Evolutionary conservation across 2,329 filamentous ascomycete genomes (phyloP), one percentile per base, ranked within the genome.

Genomic region (Stachybotrys echinatus): DNA sequence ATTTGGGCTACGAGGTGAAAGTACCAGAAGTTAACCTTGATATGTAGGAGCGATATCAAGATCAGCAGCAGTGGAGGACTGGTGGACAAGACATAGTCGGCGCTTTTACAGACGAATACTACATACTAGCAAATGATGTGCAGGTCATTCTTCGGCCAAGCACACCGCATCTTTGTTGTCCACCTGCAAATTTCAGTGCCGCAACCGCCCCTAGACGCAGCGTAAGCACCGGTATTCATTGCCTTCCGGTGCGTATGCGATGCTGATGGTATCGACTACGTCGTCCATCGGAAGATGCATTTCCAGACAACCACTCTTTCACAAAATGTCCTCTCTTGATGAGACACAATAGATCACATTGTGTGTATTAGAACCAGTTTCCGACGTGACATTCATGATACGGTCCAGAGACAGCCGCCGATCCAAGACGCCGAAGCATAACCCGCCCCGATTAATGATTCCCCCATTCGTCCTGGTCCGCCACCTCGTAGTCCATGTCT

Each of bases 401-500:
- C n/a, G n/a, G n/a, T n/a, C n/a, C n/a, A n/a, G n/a, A n/a, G n/a
- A n/a, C n/a, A n/a, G n/a, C n/a, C n/a, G n/a, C n/a, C 27, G 27
- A 34, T 14, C 27, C 27, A 14, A 3, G 27, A 34, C 14, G 27
- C 27, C 5, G 14, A 12, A 14, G 14, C 14, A 34, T 5, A 14
- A 8, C 27, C 27, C 5, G 10, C 27, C 27, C 14, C 14, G 27
- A 8, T 34, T 14, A 34, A 14, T 34, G 27, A 34, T 34, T 34
- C 27, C 27, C 27, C 72, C 75, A 79, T 39, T 70, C 71, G 46
- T 74, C 71, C 40, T 78, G 76, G 42, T 76, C 77, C 3, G 70
- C 76, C 18, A 79, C 73, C 52, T 80, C 77, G 53, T 79, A 80
- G 49, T 79, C 77, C 73, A 79, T 74, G 44, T 76, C 69, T 4